Conservation (phyloP, 2,329 filamentous ascomycete genomes). For the Beauveria caledonica region DNA sequence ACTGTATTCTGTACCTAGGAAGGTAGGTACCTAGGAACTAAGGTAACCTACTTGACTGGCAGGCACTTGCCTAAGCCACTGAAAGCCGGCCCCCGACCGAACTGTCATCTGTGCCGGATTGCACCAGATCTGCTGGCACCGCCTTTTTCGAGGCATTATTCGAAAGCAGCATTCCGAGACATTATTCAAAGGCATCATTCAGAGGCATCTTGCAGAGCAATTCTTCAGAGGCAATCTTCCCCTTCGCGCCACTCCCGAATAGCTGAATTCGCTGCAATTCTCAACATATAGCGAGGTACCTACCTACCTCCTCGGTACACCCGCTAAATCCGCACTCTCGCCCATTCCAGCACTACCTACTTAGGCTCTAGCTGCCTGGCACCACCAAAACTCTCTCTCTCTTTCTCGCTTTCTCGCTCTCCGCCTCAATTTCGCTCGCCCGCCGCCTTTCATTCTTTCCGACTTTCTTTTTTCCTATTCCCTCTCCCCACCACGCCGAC, state of each 20-base stretch:
- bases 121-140: too few relatives aligned
- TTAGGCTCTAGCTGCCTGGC: too few relatives aligned
- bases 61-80: background rate
- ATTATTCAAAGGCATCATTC: too few relatives aligned
- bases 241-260: background rate
- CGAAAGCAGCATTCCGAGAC: too few relatives aligned
- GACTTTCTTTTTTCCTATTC: background rate
- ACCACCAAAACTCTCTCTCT: background rate
- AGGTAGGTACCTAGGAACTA: too few relatives aligned
- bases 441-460: background rate
- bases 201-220: too few relatives aligned
- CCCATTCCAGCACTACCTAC: background rate
- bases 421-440: constrained; percentile 5
- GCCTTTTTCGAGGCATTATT: too few relatives aligned
- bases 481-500: background rate
- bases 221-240: background rate
- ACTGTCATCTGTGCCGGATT: too few relatives aligned
- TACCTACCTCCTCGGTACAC: background rate
- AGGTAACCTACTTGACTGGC: too few relatives aligned
- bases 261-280: background rate
- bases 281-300: too few relatives aligned
- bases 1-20: too few relatives aligned
- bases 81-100: background rate
- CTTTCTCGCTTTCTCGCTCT: background rate
- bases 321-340: background rate